Percentiles rank a stretch among this genome's conserved stretches.
Conservation (phyloP, 2,329 filamentous ascomycete genomes). For the Ceratocystis eucalypticola region DNA sequence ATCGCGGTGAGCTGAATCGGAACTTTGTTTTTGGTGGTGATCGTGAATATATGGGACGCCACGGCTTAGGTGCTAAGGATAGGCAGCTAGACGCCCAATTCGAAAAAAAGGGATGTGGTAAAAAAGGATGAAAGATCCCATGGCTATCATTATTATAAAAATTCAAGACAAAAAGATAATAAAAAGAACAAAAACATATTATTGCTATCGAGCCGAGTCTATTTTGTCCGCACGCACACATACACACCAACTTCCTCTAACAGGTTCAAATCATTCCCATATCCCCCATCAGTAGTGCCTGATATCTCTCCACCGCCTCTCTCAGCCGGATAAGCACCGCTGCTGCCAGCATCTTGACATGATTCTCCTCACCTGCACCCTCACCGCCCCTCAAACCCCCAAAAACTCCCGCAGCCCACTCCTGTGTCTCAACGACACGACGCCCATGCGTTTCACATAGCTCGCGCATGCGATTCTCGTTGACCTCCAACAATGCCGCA, state of each 20-base stretch:
- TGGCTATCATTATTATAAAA: not conserved
- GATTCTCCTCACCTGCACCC: constrained; percentile 54
- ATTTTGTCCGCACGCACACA: no score
- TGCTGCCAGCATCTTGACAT: constrained; percentile 64
- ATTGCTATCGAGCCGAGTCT: not conserved
- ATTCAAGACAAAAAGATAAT: not conserved
- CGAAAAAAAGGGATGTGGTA: not conserved
- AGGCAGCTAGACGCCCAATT: not conserved
- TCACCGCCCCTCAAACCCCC: constrained; percentile 38
- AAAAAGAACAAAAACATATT: not conserved
- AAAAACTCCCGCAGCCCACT: constrained; percentile 73
- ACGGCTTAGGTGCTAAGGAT: not conserved
- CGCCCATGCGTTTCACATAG: constrained; percentile 62
- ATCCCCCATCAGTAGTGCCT: constrained; percentile 64
- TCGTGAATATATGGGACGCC: not conserved
- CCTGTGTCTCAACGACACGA: constrained; percentile 70
- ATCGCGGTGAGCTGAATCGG: not conserved
- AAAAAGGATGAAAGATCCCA: not conserved
- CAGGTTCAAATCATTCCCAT: not conserved
- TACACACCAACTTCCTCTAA: not conserved
- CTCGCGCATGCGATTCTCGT: constrained; percentile 54
- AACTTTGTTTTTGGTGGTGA: not conserved
- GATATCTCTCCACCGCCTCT: constrained; percentile 72
- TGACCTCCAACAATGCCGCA: constrained; percentile 69
- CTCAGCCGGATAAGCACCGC: constrained; percentile 63